Percentiles rank a stretch among this genome's conserved stretches.
phyloP scores from a whole-genome alignment of 1,284 basidiomycete genomes.

The Ustilago trichophora region DNA sequence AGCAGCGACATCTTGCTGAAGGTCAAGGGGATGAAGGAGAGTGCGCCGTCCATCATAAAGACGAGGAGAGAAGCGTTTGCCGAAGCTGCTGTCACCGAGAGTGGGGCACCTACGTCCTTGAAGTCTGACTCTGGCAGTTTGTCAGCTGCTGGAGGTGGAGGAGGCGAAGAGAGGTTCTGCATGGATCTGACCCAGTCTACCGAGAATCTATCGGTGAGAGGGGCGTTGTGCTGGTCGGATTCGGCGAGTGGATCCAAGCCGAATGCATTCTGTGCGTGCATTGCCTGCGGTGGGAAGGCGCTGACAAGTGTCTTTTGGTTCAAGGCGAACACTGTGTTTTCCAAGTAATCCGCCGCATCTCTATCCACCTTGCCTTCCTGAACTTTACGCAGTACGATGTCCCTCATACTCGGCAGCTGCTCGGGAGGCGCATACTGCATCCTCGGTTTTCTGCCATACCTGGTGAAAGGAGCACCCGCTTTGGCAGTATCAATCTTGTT shows the following conservation, averaged over 20 bases:
- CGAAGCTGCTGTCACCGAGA: constrained; percentile 11
- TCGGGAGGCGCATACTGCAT: constrained; percentile 21
- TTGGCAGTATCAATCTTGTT: constrained; percentile 27
- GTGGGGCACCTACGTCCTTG: constrained; percentile 8
- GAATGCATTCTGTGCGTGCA: constrained; percentile 27
- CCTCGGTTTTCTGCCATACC: constrained; percentile 34
- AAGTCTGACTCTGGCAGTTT: constrained; percentile 1
- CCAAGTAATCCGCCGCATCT: constrained; percentile 10
- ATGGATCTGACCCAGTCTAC: constrained; percentile 45
- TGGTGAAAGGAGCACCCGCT: constrained; percentile 24
- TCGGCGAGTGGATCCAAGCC: constrained; percentile 24
- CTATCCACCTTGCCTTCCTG: constrained; percentile 28
- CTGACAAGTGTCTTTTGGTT: constrained; percentile 5
- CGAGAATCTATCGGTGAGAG: constrained; percentile 24
- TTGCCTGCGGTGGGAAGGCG: constrained; percentile 17
- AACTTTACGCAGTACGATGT: constrained; percentile 28
- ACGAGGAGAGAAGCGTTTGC: constrained; percentile 35
- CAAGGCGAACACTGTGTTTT: constrained; percentile 36
- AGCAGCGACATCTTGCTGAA: constrained; percentile 37
- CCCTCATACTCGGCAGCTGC: constrained; percentile 12
- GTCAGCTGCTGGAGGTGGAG: constrained; percentile 3
- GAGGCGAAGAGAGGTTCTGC: constrained; percentile 5
- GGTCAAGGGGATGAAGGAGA: constrained; percentile 59
- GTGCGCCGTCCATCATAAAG: constrained; percentile 53
- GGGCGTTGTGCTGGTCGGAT: constrained; percentile 20